Conservation (phyloP, 1,284 basidiomycete genomes). For the Pyrrhoderma noxium region DNA sequence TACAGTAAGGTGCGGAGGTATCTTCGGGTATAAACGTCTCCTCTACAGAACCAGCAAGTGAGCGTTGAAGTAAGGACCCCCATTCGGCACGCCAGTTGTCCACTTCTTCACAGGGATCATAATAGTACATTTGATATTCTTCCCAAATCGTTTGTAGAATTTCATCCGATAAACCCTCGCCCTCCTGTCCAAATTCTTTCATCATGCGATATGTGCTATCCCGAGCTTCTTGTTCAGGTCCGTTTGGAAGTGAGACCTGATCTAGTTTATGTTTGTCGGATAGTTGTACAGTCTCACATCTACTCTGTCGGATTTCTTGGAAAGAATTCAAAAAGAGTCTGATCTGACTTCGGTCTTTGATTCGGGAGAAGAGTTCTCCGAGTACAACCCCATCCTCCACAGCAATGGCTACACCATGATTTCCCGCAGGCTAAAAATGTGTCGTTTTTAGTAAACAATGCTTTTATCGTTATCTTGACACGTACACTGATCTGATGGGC, state of each 20-base stretch:
- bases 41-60: no score
- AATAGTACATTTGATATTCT: conserved; percentile 10
- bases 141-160: conserved; percentile 8
- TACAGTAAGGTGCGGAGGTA: no score
- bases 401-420: conserved; percentile 17
- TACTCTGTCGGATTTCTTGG: conserved; percentile 39
- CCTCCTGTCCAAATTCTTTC: not conserved
- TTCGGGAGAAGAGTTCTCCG: conserved; percentile 48
- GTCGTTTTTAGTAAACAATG: not conserved
- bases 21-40: no score
- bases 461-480: not conserved
- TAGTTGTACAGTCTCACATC: conserved; percentile 29
- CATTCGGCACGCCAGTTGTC: conserved; percentile 16
- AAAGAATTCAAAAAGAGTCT: conserved; percentile 41
- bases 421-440: conserved; percentile 6
- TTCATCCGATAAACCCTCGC: not conserved
- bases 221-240: conserved; percentile 33
- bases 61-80: not conserved
- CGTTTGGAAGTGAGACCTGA: conserved; percentile 2
- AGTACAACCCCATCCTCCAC: conserved; percentile 52
- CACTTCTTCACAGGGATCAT: conserved; percentile 15
- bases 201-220: conserved; percentile 23
- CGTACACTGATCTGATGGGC: conserved; percentile 37
- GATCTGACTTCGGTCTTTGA: conserved; percentile 42
- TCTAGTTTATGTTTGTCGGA: conserved; percentile 4